Evolutionary conservation across 306 rosid genomes (phyloP).

Genomic region (Chamaecrista fasciculata): DNA sequence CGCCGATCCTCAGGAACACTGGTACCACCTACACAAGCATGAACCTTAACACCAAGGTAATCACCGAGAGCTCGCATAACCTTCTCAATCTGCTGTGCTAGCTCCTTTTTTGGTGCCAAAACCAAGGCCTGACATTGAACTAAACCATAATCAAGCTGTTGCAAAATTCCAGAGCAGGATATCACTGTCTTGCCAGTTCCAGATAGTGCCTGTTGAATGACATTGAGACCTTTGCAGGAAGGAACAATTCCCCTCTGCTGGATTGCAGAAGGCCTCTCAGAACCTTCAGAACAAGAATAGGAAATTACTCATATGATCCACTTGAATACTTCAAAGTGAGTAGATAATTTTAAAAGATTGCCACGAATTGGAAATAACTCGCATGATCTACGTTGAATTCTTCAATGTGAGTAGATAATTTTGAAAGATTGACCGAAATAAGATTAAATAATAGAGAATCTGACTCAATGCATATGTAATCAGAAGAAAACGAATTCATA

Average conservation of each 20-base stretch:
- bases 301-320: background rate
- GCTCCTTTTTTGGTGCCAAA: constrained; percentile 90
- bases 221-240: constrained; percentile 94
- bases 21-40: constrained; percentile 96
- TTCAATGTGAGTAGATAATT: no score
- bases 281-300: constrained; percentile 50
- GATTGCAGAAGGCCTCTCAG: constrained; percentile 97
- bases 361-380: no score
- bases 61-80: constrained; percentile 98
- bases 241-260: constrained; percentile 99
- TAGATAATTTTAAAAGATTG: no score
- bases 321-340: background rate
- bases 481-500: background rate
- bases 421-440: background rate
- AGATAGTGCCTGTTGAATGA: constrained; percentile 95
- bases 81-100: constrained; percentile 96
- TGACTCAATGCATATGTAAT: background rate
- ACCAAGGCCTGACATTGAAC: constrained; percentile 97
- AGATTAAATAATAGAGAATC: background rate
- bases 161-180: constrained; percentile 91
- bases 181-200: constrained; percentile 98
- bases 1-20: constrained; percentile 97
- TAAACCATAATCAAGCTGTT: constrained; percentile 84
- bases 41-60: constrained; percentile 95
- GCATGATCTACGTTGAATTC: no score